Conservation (phyloP, 2,329 filamentous ascomycete species). For the Monilinia polystroma region DNA sequence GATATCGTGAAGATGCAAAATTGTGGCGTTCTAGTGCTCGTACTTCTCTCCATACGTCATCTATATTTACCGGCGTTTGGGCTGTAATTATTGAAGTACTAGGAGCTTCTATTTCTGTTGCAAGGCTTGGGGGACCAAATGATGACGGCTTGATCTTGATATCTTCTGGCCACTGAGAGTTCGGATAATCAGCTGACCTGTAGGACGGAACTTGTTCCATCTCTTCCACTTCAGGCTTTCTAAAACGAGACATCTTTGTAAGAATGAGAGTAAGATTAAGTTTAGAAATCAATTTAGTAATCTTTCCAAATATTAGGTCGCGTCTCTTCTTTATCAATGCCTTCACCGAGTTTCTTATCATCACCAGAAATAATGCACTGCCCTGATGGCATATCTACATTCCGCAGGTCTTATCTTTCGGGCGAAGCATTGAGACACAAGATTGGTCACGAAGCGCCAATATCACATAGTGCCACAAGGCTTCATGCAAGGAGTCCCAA, state of each 20-base stretch:
- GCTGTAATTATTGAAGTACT: not conserved
- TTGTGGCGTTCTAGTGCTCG: constrained; percentile 19
- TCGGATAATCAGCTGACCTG: constrained; percentile 14
- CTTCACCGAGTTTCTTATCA: not conserved
- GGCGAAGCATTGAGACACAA: constrained; percentile 7
- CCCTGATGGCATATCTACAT: not conserved
- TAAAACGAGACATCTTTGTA: not conserved
- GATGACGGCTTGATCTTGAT: not conserved
- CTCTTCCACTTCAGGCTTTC: not conserved
- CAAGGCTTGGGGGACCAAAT: not conserved
- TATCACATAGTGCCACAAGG: not conserved
- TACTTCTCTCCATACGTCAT: constrained; percentile 22
- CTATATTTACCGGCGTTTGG: constrained; percentile 11
- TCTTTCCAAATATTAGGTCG: not conserved
- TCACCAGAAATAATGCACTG: not conserved
- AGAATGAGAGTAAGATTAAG: not conserved
- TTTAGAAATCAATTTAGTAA: not conserved
- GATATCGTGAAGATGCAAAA: constrained; percentile 18
- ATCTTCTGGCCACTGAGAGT: constrained; percentile 5
- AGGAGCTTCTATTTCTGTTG: not conserved
- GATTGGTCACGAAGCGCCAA: not conserved
- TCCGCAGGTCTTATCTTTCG: not conserved
- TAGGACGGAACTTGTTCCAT: constrained; percentile 9
- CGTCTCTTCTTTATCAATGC: constrained; percentile 10
- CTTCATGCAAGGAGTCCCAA: not conserved